Evolutionary conservation across 495 filamentous ascomycete species (phyloP).

Genomic region (Talaromyces adpressus): DNA sequence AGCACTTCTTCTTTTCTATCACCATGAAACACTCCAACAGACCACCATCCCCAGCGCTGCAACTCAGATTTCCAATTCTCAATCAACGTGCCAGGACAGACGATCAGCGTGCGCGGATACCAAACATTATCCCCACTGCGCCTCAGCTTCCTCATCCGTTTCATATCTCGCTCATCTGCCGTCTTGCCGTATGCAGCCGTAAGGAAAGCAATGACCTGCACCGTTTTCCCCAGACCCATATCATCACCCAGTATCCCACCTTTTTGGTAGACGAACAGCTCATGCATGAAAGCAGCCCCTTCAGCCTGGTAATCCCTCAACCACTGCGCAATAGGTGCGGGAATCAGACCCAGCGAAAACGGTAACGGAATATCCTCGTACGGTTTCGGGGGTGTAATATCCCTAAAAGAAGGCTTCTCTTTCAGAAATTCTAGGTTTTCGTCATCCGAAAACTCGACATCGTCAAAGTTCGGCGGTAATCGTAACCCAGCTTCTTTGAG

Average conservation of each 20-base stretch:
- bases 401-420: conserved; percentile 64
- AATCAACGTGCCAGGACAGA: conserved; percentile 85
- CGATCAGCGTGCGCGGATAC: conserved; percentile 83
- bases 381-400: conserved; percentile 49
- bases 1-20: conserved; percentile 64
- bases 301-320: conserved; percentile 86
- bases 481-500: conserved; percentile 63
- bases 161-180: conserved; percentile 78
- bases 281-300: conserved; percentile 80
- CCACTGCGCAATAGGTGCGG: conserved; percentile 87
- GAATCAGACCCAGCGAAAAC: conserved; percentile 76
- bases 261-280: conserved; percentile 84
- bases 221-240: conserved; percentile 96
- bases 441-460: conserved; percentile 83
- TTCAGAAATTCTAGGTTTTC: conserved; percentile 55
- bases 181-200: conserved; percentile 93
- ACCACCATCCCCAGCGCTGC: conserved; percentile 92
- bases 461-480: conserved; percentile 73
- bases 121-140: conserved; percentile 47
- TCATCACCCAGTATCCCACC: conserved; percentile 91
- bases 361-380: conserved; percentile 72
- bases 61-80: conserved; percentile 87
- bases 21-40: conserved; percentile 77
- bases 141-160: conserved; percentile 88
- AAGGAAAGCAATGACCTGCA: conserved; percentile 93